These are phyloP conservation scores for Cladosporium oxysporum DNA, from an alignment of 2,329 filamentous ascomycete species.

Conservation along the genomic window DNA sequence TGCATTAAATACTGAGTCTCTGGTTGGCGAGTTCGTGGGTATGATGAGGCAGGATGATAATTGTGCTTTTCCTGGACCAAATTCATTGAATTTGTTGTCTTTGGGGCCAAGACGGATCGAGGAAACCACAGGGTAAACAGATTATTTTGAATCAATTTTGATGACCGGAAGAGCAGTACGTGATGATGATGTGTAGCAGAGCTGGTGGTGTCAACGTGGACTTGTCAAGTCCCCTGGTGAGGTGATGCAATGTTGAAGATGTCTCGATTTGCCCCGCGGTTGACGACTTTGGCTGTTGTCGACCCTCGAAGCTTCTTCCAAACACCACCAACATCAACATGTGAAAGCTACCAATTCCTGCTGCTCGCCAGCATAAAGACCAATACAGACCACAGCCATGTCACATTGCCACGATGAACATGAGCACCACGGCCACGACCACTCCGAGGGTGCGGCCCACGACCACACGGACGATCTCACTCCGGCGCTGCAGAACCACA, in stretches of 20 bases:
- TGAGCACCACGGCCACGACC: conserved; percentile 47
- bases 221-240: too few species aligned
- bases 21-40: too few species aligned
- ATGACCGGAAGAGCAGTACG: too few species aligned
- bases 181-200: too few species aligned
- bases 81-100: neutral
- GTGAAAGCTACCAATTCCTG: conserved; percentile 6
- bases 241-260: neutral
- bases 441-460: conserved; percentile 64
- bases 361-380: conserved; percentile 17
- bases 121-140: too few species aligned
- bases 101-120: too few species aligned
- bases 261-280: neutral
- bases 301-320: neutral
- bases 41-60: too few species aligned
- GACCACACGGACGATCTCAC: conserved; percentile 92
- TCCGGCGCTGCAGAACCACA: conserved; percentile 83
- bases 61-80: too few species aligned
- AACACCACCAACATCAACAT: conserved; percentile 14
- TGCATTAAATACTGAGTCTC: neutral
- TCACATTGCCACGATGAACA: conserved; percentile 52
- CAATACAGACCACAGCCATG: conserved; percentile 33
- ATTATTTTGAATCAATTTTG: neutral
- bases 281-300: neutral
- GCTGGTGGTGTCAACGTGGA: too few species aligned